Conservation (phyloP, 2,329 filamentous ascomycete species). For the Diaporthe vaccinii region DNA sequence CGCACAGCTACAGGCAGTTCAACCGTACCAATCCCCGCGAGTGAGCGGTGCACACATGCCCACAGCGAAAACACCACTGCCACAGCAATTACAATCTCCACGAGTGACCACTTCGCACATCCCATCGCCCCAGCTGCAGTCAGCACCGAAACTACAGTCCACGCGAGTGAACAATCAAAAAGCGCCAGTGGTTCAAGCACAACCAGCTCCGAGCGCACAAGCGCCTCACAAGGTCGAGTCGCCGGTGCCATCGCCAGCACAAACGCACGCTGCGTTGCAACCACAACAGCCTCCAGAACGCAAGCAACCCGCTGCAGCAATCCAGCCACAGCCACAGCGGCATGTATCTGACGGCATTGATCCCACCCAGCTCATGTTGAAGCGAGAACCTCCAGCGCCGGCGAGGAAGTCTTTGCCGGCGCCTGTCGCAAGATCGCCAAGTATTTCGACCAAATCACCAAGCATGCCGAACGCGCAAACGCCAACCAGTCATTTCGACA, state of each 20-base stretch:
- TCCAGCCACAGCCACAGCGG: constrained; percentile 10
- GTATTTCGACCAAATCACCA: constrained; percentile 51
- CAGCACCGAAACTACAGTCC: not conserved
- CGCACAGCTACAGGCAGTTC: constrained; percentile 6
- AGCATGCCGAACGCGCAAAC: constrained; percentile 43
- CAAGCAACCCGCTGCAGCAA: constrained; percentile 2
- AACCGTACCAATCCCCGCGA: constrained; percentile 20
- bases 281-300: constrained; percentile 21
- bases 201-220: not conserved
- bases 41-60: constrained; percentile 1
- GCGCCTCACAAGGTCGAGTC: constrained; percentile 2
- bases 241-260: constrained; percentile 1
- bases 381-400: constrained; percentile 25
- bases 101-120: not conserved
- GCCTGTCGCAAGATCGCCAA: constrained; percentile 51
- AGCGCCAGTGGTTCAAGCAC: not conserved
- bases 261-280: not conserved
- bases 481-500: constrained; percentile 59
- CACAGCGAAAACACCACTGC: not conserved
- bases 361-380: constrained; percentile 41
- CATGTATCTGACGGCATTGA: constrained; percentile 36
- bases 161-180: not conserved
- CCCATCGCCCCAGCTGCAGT: constrained; percentile 1
- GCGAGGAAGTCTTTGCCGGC: constrained; percentile 43
- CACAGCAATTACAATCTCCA: constrained; percentile 5